A percentile compares a stretch with the other conserved stretches of the same genome.
phyloP scores from a whole-genome alignment of 306 rosid genomes.

The Albizia julibrissin region DNA sequence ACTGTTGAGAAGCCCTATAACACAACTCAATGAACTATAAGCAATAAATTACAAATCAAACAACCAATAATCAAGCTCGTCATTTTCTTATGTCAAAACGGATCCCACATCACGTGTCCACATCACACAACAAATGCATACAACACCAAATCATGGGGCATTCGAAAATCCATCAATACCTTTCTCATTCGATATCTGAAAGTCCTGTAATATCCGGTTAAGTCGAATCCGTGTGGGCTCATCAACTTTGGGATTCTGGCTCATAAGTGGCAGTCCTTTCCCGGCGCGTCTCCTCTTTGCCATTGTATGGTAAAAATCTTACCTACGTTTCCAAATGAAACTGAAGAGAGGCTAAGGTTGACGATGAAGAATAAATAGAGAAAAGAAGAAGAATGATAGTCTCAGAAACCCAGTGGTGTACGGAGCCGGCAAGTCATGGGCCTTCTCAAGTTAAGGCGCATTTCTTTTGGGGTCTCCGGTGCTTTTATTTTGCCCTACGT shows the following conservation, averaged over 20 bases:
- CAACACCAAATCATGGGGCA: background rate
- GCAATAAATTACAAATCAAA: background rate
- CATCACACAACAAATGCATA: background rate
- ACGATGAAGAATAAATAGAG: background rate
- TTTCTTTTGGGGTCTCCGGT: background rate
- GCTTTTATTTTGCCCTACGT: background rate
- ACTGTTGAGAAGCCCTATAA: background rate
- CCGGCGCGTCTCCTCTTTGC: conserved; percentile 29
- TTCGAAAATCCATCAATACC: conserved; percentile 36
- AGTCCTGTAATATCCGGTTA: conserved; percentile 32
- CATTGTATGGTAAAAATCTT: background rate
- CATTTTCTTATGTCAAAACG: background rate
- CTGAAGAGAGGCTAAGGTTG: background rate
- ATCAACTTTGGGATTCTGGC: conserved; percentile 27
- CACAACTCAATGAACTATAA: background rate
- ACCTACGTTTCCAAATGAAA: background rate
- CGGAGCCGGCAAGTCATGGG: background rate
- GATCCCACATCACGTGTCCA: background rate
- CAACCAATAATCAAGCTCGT: background rate
- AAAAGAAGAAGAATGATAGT: background rate
- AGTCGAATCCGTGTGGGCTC: conserved; percentile 43
- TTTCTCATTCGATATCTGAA: conserved; percentile 46
- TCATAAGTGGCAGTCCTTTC: conserved; percentile 13
- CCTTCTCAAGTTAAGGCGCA: background rate
- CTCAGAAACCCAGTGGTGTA: background rate